phyloP scores from a whole-genome alignment of 2,329 filamentous ascomycete genomes.

The Cladosporium sp. region DNA sequence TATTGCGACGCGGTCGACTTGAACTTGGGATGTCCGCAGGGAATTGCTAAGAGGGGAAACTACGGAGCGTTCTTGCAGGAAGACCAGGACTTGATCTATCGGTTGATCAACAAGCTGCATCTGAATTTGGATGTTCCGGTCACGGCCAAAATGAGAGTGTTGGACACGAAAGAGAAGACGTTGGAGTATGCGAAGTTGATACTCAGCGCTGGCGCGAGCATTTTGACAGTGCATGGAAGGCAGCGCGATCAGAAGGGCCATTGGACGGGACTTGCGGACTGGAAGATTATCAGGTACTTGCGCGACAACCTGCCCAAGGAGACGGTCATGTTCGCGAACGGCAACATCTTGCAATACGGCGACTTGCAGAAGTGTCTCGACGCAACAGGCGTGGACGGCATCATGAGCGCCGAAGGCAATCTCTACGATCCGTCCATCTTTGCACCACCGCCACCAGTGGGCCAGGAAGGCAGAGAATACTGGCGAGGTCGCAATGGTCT shows the following conservation, averaged over 20 bases:
- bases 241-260: constrained; percentile 93
- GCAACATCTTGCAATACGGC: constrained; percentile 80
- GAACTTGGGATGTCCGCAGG: constrained; percentile 94
- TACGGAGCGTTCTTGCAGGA: constrained; percentile 97
- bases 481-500: constrained; percentile 79
- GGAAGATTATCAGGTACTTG: constrained; percentile 79
- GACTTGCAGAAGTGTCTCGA: constrained; percentile 78
- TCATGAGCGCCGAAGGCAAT: constrained; percentile 97
- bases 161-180: constrained; percentile 84
- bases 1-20: constrained; percentile 95
- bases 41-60: constrained; percentile 85
- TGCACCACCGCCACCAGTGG: constrained; percentile 63
- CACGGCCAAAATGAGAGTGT: constrained; percentile 90
- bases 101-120: constrained; percentile 82
- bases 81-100: constrained; percentile 78
- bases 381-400: constrained; percentile 82
- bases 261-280: constrained; percentile 89
- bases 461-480: constrained; percentile 74
- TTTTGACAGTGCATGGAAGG: constrained; percentile 89
- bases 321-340: constrained; percentile 95
- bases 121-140: constrained; percentile 77
- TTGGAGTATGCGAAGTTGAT: constrained; percentile 88
- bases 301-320: constrained; percentile 80
- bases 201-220: constrained; percentile 82
- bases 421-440: constrained; percentile 91